phyloP scores from a whole-genome alignment of 495 filamentous ascomycete species.

The Neurospora africana region DNA sequence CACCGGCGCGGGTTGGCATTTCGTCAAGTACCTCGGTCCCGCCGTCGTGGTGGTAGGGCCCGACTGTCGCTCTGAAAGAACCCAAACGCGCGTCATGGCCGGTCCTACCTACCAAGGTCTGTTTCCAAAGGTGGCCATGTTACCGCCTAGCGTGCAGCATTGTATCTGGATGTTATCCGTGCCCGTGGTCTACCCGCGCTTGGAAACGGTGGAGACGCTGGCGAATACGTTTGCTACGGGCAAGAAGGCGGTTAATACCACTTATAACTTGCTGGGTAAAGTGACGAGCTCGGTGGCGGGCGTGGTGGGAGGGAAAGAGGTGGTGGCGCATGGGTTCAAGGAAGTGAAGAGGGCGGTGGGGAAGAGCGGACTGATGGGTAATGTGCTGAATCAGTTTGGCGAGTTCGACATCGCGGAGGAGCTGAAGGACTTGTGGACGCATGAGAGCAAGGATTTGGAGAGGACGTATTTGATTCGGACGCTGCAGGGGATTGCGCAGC shows the following conservation, averaged over 20 bases:
- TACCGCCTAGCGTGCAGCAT: conserved; percentile 91
- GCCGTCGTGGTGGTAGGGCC: conserved; percentile 81
- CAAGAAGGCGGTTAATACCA: conserved; percentile 89
- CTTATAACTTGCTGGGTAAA: conserved; percentile 90
- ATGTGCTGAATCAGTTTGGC: conserved; percentile 91
- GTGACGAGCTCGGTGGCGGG: conserved; percentile 88
- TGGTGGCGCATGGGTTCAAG: conserved; percentile 83
- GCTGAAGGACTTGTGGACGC: conserved; percentile 92
- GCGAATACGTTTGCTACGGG: conserved; percentile 86
- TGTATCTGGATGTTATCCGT: conserved; percentile 92
- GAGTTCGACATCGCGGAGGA: conserved; percentile 93
- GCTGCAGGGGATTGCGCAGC: conserved; percentile 84
- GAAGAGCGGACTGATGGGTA: conserved; percentile 88
- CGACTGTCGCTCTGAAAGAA: conserved; percentile 85
- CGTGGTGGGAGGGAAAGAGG: conserved; percentile 85
- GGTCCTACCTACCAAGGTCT: conserved; percentile 95
- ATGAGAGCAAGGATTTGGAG: conserved; percentile 95
- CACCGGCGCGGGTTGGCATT: conserved; percentile 95
- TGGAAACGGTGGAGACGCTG: conserved; percentile 83
- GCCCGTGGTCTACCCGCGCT: conserved; percentile 79
- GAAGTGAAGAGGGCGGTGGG: conserved; percentile 93
- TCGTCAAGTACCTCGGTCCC: conserved; percentile 90
- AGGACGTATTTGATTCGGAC: conserved; percentile 94
- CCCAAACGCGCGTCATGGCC: conserved; percentile 83
- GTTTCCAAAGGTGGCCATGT: conserved; percentile 85